phyloP scores from a whole-genome alignment of 148 eudicot species.

The Amaranthus hypochondriacus region DNA sequence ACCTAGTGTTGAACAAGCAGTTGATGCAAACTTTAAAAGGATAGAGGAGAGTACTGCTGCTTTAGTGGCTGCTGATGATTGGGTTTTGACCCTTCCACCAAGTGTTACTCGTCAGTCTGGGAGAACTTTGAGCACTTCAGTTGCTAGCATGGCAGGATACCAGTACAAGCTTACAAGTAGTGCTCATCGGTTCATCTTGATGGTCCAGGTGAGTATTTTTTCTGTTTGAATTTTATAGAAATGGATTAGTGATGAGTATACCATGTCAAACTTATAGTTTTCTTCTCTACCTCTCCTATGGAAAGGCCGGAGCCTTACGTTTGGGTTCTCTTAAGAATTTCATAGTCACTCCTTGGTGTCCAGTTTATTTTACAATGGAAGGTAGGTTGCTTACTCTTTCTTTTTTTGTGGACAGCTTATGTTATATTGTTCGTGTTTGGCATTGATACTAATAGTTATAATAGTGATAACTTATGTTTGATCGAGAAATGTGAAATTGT shows the following conservation, averaged over 20 bases:
- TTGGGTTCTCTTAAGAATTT: neutral
- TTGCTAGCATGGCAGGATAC: conserved; percentile 36
- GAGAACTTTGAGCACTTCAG: conserved; percentile 42
- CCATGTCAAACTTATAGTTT: neutral
- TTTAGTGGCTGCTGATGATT: conserved; percentile 92
- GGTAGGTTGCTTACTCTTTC: too few relatives aligned
- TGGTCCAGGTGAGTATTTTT: conserved; percentile 75
- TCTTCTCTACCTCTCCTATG: neutral
- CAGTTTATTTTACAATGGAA: too few relatives aligned
- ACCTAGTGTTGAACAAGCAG: conserved; percentile 93
- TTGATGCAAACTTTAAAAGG: conserved; percentile 84
- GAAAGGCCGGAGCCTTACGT: conserved; percentile 1
- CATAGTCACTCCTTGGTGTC: too few relatives aligned
- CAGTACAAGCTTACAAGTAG: conserved; percentile 94
- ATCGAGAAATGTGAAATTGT: too few relatives aligned
- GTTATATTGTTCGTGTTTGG: too few relatives aligned
- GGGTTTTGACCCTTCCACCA: conserved; percentile 67
- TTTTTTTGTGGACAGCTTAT: too few relatives aligned
- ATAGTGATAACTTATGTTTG: too few relatives aligned
- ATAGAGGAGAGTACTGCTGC: conserved; percentile 96
- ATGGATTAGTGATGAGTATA: neutral
- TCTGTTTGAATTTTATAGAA: neutral
- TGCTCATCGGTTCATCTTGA: conserved; percentile 84
- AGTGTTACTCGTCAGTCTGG: conserved; percentile 51
- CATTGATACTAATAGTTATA: too few relatives aligned